phyloP scores from a whole-genome alignment of 116 monocot species.

The Iris pallida region DNA sequence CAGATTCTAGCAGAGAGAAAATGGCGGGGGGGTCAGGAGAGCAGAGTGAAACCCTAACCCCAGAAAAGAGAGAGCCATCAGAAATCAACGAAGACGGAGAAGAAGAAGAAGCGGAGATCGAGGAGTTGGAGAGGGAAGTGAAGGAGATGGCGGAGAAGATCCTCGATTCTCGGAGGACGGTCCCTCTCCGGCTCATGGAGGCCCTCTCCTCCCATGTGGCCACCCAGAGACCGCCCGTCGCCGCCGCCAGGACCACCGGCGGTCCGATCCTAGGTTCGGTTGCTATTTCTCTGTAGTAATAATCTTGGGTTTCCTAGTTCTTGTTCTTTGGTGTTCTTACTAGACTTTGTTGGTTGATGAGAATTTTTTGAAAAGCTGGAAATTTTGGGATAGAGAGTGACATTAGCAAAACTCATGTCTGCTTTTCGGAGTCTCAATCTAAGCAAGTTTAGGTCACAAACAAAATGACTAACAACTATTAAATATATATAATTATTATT shows the following conservation, averaged over 20 bases:
- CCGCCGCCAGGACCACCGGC: background rate
- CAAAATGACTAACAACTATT: no score
- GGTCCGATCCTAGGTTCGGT: background rate
- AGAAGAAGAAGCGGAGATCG: constrained; percentile 29
- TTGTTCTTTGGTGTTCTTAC: no score
- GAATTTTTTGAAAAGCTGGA: no score
- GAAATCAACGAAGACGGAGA: constrained; percentile 2
- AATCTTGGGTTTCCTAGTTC: no score
- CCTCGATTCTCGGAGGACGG: constrained; percentile 19
- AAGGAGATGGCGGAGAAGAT: constrained; percentile 38
- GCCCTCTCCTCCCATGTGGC: constrained; percentile 25
- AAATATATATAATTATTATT: no score
- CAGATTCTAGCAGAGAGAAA: no score
- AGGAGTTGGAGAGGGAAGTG: constrained; percentile 41
- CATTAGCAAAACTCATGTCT: no score
- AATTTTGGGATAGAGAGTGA: no score
- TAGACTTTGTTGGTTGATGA: no score
- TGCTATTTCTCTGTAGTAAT: background rate
- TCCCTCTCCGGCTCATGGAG: constrained; percentile 22
- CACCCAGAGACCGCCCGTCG: no score
- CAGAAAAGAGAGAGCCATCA: background rate
- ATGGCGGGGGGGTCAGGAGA: background rate
- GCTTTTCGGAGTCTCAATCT: no score
- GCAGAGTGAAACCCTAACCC: constrained; percentile 20
- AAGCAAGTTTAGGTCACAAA: no score